Evolutionary conservation across 129 eudicot genomes (phyloP).

Genomic region (Gnaphalium uliginosum): DNA sequence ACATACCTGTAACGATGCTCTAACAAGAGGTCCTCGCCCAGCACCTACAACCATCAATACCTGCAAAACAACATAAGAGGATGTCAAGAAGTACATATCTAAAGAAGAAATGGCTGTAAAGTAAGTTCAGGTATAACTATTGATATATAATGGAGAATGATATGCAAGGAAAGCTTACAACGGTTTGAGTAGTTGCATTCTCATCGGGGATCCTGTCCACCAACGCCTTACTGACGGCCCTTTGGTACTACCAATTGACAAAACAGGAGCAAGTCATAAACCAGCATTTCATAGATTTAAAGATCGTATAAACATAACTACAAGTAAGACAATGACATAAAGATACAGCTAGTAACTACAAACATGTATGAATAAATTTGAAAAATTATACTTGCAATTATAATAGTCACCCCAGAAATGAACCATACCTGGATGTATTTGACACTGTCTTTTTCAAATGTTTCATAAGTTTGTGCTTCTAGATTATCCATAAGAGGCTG

Average conservation of each 20-base stretch:
- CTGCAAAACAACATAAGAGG: slow-evolving; percentile 34
- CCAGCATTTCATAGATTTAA: neutral
- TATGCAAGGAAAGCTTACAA: slow-evolving; percentile 46
- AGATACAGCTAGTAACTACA: neutral
- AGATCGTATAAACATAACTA: neutral
- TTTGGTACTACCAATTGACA: slow-evolving; percentile 67
- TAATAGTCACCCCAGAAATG: neutral
- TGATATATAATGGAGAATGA: slow-evolving; percentile 5
- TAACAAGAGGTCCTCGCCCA: slow-evolving; percentile 97
- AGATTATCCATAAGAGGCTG: slow-evolving; percentile 99
- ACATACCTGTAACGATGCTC: slow-evolving; percentile 90
- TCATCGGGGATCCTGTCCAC: slow-evolving; percentile 86
- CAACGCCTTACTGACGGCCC: slow-evolving; percentile 87
- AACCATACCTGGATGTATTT: slow-evolving; percentile 78
- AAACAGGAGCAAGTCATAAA: neutral
- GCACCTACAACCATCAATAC: slow-evolving; percentile 99
- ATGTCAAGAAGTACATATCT: slow-evolving; percentile 14
- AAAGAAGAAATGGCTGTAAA: neutral
- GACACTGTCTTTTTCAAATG: slow-evolving; percentile 82
- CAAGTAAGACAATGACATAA: neutral
- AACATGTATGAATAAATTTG: neutral
- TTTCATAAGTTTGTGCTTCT: slow-evolving; percentile 99
- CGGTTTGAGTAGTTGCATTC: slow-evolving; percentile 53
- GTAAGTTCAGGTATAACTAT: neutral
- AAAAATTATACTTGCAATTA: neutral